phyloP scores from a whole-genome alignment of 2,329 filamentous ascomycete genomes.

The Knufia fluminis region DNA sequence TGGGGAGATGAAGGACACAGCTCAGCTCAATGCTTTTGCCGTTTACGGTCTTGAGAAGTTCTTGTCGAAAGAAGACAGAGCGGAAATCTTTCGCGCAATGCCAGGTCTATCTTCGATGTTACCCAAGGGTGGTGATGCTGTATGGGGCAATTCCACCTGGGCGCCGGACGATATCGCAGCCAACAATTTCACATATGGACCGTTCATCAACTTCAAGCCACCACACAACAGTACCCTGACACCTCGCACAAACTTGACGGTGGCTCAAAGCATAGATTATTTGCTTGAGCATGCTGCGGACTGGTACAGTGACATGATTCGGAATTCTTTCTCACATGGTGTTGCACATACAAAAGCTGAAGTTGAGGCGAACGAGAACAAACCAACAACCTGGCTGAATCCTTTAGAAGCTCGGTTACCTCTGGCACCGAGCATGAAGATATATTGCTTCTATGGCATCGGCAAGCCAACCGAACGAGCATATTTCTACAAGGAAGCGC shows the following conservation, averaged over 20 bases:
- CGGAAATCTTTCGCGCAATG: slow-evolving; percentile 93
- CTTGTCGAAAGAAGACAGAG: slow-evolving; percentile 77
- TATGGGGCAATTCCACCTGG: slow-evolving; percentile 86
- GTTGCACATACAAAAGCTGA: slow-evolving; percentile 70
- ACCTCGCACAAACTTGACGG: slow-evolving; percentile 64
- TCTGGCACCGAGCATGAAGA: slow-evolving; percentile 77
- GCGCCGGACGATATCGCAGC: slow-evolving; percentile 71
- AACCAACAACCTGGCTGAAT: slow-evolving; percentile 83
- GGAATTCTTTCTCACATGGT: slow-evolving; percentile 73
- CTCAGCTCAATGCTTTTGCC: slow-evolving; percentile 89
- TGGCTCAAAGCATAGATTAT: slow-evolving; percentile 66
- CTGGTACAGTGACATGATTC: slow-evolving; percentile 73
- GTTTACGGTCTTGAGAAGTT: slow-evolving; percentile 97
- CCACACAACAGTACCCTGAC: slow-evolving; percentile 45
- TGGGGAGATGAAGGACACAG: slow-evolving; percentile 97
- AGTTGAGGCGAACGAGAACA: slow-evolving; percentile 72
- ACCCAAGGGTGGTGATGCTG: slow-evolving; percentile 79
- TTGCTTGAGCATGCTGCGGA: slow-evolving; percentile 67
- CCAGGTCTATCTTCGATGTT: slow-evolving; percentile 95
- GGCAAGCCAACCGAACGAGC: slow-evolving; percentile 87
- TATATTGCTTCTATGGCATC: slow-evolving; percentile 94
- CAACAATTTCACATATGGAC: slow-evolving; percentile 58
- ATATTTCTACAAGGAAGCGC: slow-evolving; percentile 72
- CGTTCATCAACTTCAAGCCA: slow-evolving; percentile 72
- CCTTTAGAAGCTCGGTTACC: slow-evolving; percentile 86